A percentile compares a stretch with the other conserved stretches of the same genome.
These are phyloP conservation scores for Solanum ossicruentum DNA, from an alignment of 257 asterid genomes.

Conservation along the genomic window DNA sequence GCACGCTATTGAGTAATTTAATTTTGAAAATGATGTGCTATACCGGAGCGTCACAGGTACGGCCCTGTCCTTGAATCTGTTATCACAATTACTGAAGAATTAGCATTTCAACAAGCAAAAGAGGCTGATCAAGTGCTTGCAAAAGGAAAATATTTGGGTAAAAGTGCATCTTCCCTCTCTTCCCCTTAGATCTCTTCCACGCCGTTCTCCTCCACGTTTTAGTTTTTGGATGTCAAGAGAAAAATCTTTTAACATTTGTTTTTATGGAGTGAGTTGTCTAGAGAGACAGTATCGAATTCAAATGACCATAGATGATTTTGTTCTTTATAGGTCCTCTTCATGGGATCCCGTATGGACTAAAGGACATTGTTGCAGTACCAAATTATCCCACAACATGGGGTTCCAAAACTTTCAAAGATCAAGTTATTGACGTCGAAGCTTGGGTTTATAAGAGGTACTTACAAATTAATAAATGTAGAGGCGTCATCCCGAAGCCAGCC, in stretches of 20 bases:
- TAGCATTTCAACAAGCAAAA: constrained; percentile 75
- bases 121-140: constrained; percentile 66
- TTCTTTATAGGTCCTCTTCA: constrained; percentile 73
- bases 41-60: constrained; percentile 25
- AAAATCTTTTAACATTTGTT: not conserved
- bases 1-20: not conserved
- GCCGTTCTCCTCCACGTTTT: not conserved
- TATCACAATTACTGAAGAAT: constrained; percentile 74
- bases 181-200: not conserved
- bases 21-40: not conserved
- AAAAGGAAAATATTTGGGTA: constrained; percentile 60
- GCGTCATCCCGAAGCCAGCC: not conserved
- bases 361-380: constrained; percentile 90
- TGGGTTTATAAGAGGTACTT: constrained; percentile 88
- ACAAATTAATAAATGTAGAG: not conserved
- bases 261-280: not conserved
- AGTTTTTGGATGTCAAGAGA: not conserved
- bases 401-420: constrained; percentile 56
- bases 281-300: not conserved
- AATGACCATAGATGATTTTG: not conserved
- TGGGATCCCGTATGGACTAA: constrained; percentile 91
- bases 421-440: constrained; percentile 76
- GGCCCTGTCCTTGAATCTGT: constrained; percentile 81
- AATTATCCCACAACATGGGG: constrained; percentile 94
- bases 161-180: not conserved